Conservation (phyloP, 148 eudicot species). For the Vaccinium corymbosum region DNA sequence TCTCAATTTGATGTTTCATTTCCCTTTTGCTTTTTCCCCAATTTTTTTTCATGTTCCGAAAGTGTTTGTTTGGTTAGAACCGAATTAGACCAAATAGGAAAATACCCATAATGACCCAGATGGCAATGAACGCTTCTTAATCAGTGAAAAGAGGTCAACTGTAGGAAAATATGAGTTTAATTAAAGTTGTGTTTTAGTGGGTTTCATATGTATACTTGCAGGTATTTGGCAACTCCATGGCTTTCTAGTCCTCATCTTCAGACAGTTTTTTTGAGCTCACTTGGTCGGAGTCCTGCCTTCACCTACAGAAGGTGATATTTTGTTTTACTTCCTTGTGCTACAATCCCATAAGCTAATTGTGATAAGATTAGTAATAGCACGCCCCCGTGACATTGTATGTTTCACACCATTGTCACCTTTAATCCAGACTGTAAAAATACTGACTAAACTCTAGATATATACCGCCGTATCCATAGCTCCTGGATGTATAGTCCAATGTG, state of each 20-base stretch:
- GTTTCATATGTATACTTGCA: conserved; percentile 20
- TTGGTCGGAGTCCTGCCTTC: conserved; percentile 57
- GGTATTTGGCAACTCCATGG: conserved; percentile 92
- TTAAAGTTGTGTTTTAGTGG: not conserved
- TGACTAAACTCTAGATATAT: not conserved
- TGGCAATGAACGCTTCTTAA: not conserved
- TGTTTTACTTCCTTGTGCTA: conserved; percentile 5
- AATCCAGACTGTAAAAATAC: not conserved
- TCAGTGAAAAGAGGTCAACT: not conserved
- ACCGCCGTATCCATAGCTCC: not conserved
- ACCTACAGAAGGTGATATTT: conserved; percentile 60
- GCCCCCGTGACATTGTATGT: not conserved
- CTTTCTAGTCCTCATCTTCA: conserved; percentile 93
- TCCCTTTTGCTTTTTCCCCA: not conserved
- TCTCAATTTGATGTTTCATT: not conserved
- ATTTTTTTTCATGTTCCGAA: not conserved
- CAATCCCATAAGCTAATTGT: not conserved
- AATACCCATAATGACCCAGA: not conserved
- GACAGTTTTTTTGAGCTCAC: conserved; percentile 57
- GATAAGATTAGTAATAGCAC: not conserved
- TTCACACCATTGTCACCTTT: not conserved
- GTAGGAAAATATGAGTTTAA: not conserved
- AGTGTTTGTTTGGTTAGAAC: not conserved
- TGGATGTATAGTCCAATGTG: not conserved
- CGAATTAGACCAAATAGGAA: not conserved